Conservation (phyloP, 345 rosid genomes). For the Toxicodendron radicans region DNA sequence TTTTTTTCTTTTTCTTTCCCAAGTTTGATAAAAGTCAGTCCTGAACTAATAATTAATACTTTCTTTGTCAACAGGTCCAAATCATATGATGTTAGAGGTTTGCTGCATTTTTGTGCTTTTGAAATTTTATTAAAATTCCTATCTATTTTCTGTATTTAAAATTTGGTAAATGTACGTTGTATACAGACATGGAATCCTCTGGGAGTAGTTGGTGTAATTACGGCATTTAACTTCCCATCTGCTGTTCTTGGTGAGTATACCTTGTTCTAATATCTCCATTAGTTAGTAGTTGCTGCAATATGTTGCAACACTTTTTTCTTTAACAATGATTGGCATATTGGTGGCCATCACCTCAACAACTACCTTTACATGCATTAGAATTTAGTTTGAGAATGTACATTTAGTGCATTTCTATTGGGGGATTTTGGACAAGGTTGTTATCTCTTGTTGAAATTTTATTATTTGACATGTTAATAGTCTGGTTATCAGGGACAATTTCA, state of each 20-base stretch:
- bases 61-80: conserved; percentile 73
- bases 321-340: neutral
- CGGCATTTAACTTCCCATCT: conserved; percentile 96
- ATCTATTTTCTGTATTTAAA: conserved; percentile 16
- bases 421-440: neutral
- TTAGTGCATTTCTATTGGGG: neutral
- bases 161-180: conserved; percentile 18
- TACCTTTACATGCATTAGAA: neutral
- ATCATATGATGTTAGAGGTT: conserved; percentile 97
- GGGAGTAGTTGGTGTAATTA: conserved; percentile 94
- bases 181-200: conserved; percentile 97
- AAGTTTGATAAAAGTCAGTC: neutral
- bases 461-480: neutral
- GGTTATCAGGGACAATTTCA: neutral
- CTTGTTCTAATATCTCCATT: conserved; percentile 1
- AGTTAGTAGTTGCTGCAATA: neutral
- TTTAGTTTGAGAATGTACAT: neutral
- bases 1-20: neutral
- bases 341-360: neutral
- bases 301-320: neutral
- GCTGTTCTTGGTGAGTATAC: conserved; percentile 87
- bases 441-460: neutral
- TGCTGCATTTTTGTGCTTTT: conserved; percentile 19
- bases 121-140: conserved; percentile 1
- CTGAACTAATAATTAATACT: conserved; percentile 19